Evolutionary conservation across 1,284 basidiomycete genomes (phyloP).

Genomic region (Cerioporus squamosus): DNA sequence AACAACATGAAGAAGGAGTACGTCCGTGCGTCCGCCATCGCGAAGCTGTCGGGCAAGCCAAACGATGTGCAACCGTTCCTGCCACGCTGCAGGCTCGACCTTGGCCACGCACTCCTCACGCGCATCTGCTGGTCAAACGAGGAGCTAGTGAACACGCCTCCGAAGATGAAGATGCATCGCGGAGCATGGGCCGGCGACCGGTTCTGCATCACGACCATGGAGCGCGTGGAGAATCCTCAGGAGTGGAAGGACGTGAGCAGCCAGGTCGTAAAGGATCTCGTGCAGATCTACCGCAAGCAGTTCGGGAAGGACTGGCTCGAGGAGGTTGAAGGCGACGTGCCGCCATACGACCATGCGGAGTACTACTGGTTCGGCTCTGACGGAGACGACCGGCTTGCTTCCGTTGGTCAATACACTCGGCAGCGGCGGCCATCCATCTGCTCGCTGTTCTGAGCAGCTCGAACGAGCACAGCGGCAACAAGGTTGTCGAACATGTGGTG

Average conservation of each 20-base stretch:
- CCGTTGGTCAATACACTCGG: neutral
- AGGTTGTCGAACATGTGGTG: too few relatives aligned
- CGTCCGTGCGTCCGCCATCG: conserved; percentile 7
- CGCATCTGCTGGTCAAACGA: conserved; percentile 1
- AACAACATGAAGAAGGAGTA: conserved; percentile 8
- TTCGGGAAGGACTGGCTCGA: neutral
- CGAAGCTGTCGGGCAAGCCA: neutral
- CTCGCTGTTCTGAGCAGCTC: too few relatives aligned
- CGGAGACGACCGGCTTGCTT: neutral
- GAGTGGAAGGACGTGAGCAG: conserved; percentile 5
- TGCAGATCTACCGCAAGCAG: neutral
- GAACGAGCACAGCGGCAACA: too few relatives aligned
- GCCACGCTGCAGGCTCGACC: neutral
- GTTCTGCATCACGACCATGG: conserved; percentile 1
- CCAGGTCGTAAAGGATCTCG: neutral
- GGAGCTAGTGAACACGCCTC: neutral
- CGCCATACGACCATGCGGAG: neutral
- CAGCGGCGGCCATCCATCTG: neutral
- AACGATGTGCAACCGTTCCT: conserved; percentile 7
- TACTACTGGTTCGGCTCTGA: conserved; percentile 4
- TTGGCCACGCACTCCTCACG: conserved; percentile 1
- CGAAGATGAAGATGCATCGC: neutral
- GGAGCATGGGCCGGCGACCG: conserved; percentile 6
- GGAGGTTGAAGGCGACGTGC: neutral
- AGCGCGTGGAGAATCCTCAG: neutral